Percentiles rank a stretch among this genome's conserved stretches.
Evolutionary conservation across 2,329 filamentous ascomycete genomes (phyloP).

Genomic region (Hypoxylon sp.): DNA sequence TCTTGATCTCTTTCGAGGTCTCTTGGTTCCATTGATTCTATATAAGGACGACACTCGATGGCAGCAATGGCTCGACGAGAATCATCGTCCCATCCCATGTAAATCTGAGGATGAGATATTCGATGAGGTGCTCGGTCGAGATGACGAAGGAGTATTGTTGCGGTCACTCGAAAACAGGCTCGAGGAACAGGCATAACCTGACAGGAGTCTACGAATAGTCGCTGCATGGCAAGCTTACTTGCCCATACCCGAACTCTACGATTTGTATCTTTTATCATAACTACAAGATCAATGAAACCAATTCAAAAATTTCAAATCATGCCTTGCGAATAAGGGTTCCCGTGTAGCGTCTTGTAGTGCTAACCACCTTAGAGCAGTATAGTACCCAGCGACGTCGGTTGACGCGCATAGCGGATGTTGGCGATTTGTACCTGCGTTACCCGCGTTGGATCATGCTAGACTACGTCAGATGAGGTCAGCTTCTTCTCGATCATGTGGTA

Average conservation of each 20-base stretch:
- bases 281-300: slow-evolving; percentile 47
- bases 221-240: slow-evolving; percentile 37
- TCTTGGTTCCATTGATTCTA: slow-evolving; percentile 35
- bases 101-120: slow-evolving; percentile 4
- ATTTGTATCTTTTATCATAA: slow-evolving; percentile 52
- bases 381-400: neutral
- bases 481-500: neutral
- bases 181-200: slow-evolving; percentile 41
- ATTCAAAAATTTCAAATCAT: slow-evolving; percentile 33
- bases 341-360: slow-evolving; percentile 8
- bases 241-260: slow-evolving; percentile 41
- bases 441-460: neutral
- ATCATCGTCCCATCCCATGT: slow-evolving; percentile 10
- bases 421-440: neutral
- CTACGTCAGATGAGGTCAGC: slow-evolving; percentile 18
- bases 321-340: neutral
- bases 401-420: neutral
- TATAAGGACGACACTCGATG: slow-evolving; percentile 31
- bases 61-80: slow-evolving; percentile 12
- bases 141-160: slow-evolving; percentile 27
- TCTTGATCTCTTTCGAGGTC: slow-evolving; percentile 24
- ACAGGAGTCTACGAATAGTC: slow-evolving; percentile 47
- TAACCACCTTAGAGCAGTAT: neutral
- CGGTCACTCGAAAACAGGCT: slow-evolving; percentile 23
- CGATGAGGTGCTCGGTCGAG: slow-evolving; percentile 33